Percentiles rank a stretch among this genome's conserved stretches.
Conservation (phyloP, 2,329 filamentous ascomycete genomes). For the Leptodontidium sp. region DNA sequence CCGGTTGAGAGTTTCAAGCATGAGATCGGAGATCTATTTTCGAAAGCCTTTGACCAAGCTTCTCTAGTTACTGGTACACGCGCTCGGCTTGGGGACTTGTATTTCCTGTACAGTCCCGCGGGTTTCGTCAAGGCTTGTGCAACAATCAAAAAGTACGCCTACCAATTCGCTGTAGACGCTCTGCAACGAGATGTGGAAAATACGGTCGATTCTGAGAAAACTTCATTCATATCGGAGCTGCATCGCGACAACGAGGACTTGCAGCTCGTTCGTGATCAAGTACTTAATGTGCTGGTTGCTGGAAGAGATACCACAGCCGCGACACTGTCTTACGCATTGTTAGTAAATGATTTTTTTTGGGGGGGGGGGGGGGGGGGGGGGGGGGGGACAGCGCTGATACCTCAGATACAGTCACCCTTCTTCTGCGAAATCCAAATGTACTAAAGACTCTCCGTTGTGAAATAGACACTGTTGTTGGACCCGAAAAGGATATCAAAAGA, state of each 20-base stretch:
- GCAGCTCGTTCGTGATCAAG: conserved; percentile 42
- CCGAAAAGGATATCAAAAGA: conserved; percentile 25
- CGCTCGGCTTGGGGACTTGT: conserved; percentile 43
- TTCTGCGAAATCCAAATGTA: conserved; percentile 29
- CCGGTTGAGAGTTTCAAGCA: conserved; percentile 51
- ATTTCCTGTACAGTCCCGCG: conserved; percentile 39
- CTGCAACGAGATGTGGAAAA: conserved; percentile 29
- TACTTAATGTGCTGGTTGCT: conserved; percentile 48
- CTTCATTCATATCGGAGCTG: conserved; percentile 28
- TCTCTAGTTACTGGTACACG: conserved; percentile 45
- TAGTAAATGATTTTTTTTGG: conserved; percentile 9
- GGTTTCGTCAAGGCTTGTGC: conserved; percentile 42
- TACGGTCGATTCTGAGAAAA: conserved; percentile 30
- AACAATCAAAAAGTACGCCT: conserved; percentile 31
- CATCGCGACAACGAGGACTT: conserved; percentile 18
- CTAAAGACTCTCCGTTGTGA: conserved; percentile 23
- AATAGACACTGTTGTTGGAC: conserved; percentile 22
- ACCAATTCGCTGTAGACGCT: conserved; percentile 41
- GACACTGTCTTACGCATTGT: conserved; percentile 33
- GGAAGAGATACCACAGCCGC: conserved; percentile 51
- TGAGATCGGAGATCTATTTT: conserved; percentile 46
- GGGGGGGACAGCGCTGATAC: conserved; percentile 6
- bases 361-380: neutral
- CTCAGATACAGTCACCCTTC: conserved; percentile 23
- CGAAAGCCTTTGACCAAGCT: conserved; percentile 49